These are phyloP conservation scores for Arthroderma sp. DNA, from an alignment of 2,329 filamentous ascomycete species.

Conservation along the genomic window DNA sequence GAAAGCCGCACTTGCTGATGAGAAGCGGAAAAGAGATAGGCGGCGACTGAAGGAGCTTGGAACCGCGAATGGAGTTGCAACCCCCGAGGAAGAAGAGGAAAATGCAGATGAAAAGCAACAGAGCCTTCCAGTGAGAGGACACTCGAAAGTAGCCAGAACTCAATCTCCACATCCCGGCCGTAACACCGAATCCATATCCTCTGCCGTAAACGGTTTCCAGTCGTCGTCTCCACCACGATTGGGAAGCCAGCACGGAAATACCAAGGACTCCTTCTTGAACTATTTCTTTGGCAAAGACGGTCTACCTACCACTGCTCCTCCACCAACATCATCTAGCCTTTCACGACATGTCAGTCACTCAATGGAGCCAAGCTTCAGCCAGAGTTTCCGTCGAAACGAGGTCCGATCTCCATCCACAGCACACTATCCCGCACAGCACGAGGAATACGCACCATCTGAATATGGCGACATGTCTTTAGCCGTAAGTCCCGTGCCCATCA, in stretches of 20 bases:
- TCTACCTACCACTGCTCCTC: slow-evolving; percentile 38
- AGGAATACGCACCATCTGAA: slow-evolving; percentile 31
- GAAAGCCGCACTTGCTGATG: slow-evolving; percentile 65
- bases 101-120: slow-evolving; percentile 32
- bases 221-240: slow-evolving; percentile 53
- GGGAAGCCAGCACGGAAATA: slow-evolving; percentile 48
- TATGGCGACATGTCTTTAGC: slow-evolving; percentile 31
- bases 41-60: slow-evolving; percentile 72
- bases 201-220: slow-evolving; percentile 52
- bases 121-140: slow-evolving; percentile 47
- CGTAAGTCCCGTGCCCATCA: slow-evolving; percentile 33
- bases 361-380: slow-evolving; percentile 67
- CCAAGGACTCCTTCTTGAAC: slow-evolving; percentile 86
- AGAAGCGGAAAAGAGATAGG: slow-evolving; percentile 74
- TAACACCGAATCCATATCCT: slow-evolving; percentile 50
- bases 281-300: slow-evolving; percentile 99
- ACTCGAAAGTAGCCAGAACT: slow-evolving; percentile 56
- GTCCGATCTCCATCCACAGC: slow-evolving; percentile 34
- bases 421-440: slow-evolving; percentile 32
- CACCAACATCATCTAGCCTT: slow-evolving; percentile 23
- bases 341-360: slow-evolving; percentile 65
- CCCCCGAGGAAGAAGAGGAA: slow-evolving; percentile 51
- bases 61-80: slow-evolving; percentile 59
- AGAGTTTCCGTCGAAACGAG: slow-evolving; percentile 64
- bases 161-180: slow-evolving; percentile 66